These are phyloP conservation scores for Tricholomella constricta DNA, from an alignment of 768 basidiomycete species.

Conservation along the genomic window DNA sequence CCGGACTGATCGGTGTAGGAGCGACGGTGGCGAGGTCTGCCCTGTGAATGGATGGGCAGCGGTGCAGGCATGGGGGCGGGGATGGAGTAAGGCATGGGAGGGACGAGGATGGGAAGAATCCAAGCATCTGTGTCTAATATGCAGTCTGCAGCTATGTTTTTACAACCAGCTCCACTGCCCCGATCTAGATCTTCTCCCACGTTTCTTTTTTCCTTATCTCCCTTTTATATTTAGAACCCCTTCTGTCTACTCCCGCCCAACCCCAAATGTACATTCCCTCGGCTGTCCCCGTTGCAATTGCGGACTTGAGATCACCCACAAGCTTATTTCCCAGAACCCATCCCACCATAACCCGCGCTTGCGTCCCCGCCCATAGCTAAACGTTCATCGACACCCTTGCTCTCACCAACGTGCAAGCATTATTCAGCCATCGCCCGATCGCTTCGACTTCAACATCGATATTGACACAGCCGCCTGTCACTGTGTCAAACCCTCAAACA, in stretches of 20 bases:
- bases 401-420: too few relatives aligned
- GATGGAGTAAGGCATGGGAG: slow-evolving; percentile 32
- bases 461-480: not conserved
- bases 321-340: too few relatives aligned
- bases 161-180: slow-evolving; percentile 3
- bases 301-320: too few relatives aligned
- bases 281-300: not conserved
- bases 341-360: too few relatives aligned
- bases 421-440: too few relatives aligned
- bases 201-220: not conserved
- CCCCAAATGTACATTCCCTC: not conserved
- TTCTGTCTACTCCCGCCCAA: not conserved
- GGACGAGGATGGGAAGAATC: not conserved
- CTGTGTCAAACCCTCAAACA: not conserved
- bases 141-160: not conserved
- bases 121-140: not conserved
- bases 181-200: slow-evolving; percentile 1
- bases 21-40: slow-evolving; percentile 37
- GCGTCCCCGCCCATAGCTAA: too few relatives aligned
- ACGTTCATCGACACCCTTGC: too few relatives aligned
- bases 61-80: slow-evolving; percentile 23
- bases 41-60: slow-evolving; percentile 28
- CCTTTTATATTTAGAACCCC: not conserved
- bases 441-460: too few relatives aligned
- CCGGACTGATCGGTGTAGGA: slow-evolving; percentile 42